phyloP scores from a whole-genome alignment of 2,329 filamentous ascomycete species.

The Nigrospora osmanthi region DNA sequence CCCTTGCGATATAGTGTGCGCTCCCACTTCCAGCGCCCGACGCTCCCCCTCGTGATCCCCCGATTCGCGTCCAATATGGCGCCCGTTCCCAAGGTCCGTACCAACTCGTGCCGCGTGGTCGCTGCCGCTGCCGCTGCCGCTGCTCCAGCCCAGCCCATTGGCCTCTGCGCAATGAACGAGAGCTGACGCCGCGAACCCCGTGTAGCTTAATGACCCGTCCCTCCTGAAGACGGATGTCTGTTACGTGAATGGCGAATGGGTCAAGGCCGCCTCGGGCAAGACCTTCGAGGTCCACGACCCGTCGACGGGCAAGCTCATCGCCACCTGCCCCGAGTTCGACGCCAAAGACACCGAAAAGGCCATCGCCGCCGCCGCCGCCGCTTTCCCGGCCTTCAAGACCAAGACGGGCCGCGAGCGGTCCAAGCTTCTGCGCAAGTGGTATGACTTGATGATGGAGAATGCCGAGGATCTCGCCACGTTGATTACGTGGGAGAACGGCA shows the following conservation, averaged over 20 bases:
- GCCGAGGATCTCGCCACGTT: slow-evolving; percentile 72
- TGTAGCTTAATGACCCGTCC: slow-evolving; percentile 68
- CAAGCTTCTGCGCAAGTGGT: slow-evolving; percentile 71
- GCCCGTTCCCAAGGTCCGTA: slow-evolving; percentile 9
- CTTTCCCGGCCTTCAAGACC: slow-evolving; percentile 63
- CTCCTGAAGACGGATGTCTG: slow-evolving; percentile 76
- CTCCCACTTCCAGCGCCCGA: slow-evolving; percentile 20
- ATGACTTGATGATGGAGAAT: slow-evolving; percentile 72
- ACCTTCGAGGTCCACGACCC: slow-evolving; percentile 89
- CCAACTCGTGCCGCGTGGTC: background rate
- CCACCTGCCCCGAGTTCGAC: slow-evolving; percentile 78
- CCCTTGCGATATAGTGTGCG: slow-evolving; percentile 13
- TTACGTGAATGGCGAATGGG: slow-evolving; percentile 92
- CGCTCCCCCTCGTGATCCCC: slow-evolving; percentile 16
- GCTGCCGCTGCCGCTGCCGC: no score
- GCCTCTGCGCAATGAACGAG: no score
- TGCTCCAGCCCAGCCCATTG: no score
- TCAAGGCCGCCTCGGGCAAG: slow-evolving; percentile 75
- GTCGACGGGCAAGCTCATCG: slow-evolving; percentile 72
- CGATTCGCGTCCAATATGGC: slow-evolving; percentile 20
- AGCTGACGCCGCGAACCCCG: no score
- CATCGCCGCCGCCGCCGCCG: slow-evolving; percentile 73
- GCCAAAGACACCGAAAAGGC: slow-evolving; percentile 70
- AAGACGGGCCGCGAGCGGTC: slow-evolving; percentile 69
- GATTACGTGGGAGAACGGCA: slow-evolving; percentile 88